Evolutionary conservation across 305 asterid species (phyloP), one percentile per base, ranked within the genome.

Genomic region (Fraxinus dipetala): DNA sequence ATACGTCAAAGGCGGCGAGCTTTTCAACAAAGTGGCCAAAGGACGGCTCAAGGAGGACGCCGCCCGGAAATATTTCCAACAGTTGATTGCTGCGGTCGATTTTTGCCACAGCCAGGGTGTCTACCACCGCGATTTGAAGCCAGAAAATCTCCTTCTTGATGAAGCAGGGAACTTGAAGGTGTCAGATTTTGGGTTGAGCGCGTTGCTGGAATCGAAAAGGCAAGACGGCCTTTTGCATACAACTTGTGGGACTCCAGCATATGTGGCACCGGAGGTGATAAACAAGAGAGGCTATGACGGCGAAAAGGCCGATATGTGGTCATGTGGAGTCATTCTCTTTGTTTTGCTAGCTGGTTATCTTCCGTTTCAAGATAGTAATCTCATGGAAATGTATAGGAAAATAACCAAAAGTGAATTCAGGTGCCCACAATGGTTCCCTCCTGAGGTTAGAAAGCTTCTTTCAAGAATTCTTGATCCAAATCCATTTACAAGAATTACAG

Each of bases 161-260:
- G 92, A 89, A 75, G 54, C 34, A 1, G 90, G 87, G 14, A 87
- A 83, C 6, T 75, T 89, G 20, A 89, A 86, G 36, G 90, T 89
- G 4, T 79, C 90, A 0, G 92, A 89, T 83, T 89, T 89, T 6
- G 92, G 92, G 0, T 67, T 89, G 31, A 89, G 90, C 20, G 92
- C 92, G 0, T 67, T 87, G 87, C 38, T 81, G 0, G 90, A 87
- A 5, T 85, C 89, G 0, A 85, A 84, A 16, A 81, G 89, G 67
- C 86, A 86, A 61, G 93, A 90, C 28, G 91, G 91, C 8, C 93
- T 90, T 9, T 87, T 90, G 24, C 93, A 90, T 24, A 90, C 92
- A 2, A 87, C 91, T 0, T 90, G 92, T 51, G 92, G 92, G 6
- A 90, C 92, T 0, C 91, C 91, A 0, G 91, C 92, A 5, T 88